Evolutionary conservation across 257 asterid genomes (phyloP), one percentile per base, ranked within the genome.

Genomic region (Phtheirospermum japonicum): DNA sequence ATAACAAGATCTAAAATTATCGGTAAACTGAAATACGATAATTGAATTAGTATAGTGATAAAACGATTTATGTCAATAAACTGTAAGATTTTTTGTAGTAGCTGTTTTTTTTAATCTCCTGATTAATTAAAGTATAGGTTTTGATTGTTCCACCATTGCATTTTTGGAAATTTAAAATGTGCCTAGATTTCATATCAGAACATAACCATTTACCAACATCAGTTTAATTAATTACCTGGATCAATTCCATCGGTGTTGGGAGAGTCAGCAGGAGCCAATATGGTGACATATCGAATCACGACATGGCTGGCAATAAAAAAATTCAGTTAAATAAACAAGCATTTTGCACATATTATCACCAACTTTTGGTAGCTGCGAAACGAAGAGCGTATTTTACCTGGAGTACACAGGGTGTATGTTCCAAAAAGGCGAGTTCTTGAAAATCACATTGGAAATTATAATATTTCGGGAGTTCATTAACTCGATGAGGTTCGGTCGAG

Each of bases 171-270:
- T n/a, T n/a, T n/a, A n/a, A n/a, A n/a, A n/a, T 9, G 46, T 42
- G 49, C 49, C 49, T 13, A 42, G 12, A 7, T 36, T 2, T 6
- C 5, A 36, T 0, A 36, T 3, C 43, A 36, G 28, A 3, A 7
- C 43, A 36, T n/a, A n/a, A n/a, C n/a, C n/a, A n/a, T n/a, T 11
- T 1, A 11, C 13, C 37, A 11, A 56, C 16, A 14, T 51, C 19
- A 37, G 37, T 6, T 42, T 48, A 6, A 9, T 19, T 61, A 30
- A 39, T 39, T 78, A 89, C 99, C 99, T 59, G 99, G 99, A 78
- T 93, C 99, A 45, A 93, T 85, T 65, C 97, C 99, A 73, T 93
- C 99, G 0, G 99, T 93, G 84, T 93, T 93, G 31, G 99, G 99
- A 60, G 99, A 87, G 74, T 85, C 90, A 6, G 84, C 75, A 6